Evolutionary conservation across 495 filamentous ascomycete species (phyloP).

Genomic region (Podospora comata): DNA sequence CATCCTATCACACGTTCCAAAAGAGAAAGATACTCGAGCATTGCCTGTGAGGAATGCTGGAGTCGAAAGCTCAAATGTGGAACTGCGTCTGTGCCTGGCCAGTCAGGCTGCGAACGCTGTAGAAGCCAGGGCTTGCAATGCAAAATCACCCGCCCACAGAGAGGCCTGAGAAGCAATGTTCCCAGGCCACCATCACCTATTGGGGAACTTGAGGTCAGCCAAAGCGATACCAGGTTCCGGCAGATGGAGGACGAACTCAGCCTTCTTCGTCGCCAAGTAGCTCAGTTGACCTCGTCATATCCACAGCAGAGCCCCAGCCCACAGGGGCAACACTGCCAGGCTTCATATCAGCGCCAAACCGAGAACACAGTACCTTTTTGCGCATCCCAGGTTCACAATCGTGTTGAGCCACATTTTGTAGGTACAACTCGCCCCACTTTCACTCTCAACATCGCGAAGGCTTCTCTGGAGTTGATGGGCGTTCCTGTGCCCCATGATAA

Average conservation of each 20-base stretch:
- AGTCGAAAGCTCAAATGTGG: background rate
- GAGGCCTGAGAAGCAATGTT: background rate
- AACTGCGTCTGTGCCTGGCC: background rate
- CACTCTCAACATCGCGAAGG: conserved; percentile 19
- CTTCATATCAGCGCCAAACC: background rate
- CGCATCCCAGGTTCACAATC: too few relatives aligned
- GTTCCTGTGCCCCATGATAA: background rate
- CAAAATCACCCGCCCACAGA: background rate
- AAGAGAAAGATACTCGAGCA: background rate
- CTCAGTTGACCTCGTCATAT: background rate
- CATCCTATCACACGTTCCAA: background rate
- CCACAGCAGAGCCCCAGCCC: background rate
- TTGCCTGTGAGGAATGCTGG: background rate
- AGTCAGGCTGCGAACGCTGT: background rate
- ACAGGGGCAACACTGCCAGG: background rate
- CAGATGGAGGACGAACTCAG: background rate
- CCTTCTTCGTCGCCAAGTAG: background rate
- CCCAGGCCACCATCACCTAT: background rate
- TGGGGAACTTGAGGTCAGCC: background rate
- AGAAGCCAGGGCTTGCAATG: background rate
- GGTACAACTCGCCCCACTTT: conserved; percentile 21
- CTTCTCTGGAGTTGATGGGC: conserved; percentile 18
- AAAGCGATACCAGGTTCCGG: background rate
- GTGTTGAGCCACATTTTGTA: conserved; percentile 19
- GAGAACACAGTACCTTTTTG: background rate